Evolutionary conservation across 768 basidiomycete species (phyloP).

Genomic region (Lentinula boryana): DNA sequence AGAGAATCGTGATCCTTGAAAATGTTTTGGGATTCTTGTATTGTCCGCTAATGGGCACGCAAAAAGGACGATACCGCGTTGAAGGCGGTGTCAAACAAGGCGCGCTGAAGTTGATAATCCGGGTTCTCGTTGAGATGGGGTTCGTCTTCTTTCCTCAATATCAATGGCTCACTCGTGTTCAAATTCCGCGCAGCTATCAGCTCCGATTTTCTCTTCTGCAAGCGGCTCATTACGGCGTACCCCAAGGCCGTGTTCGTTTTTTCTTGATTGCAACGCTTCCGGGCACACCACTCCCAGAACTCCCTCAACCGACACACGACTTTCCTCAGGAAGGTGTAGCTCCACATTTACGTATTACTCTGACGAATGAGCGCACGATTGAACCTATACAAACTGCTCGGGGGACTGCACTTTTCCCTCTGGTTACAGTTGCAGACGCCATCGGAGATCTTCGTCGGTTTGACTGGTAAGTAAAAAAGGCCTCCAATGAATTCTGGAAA

Average conservation of each 20-base stretch:
- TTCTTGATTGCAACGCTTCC: conserved; percentile 44
- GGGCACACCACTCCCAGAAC: conserved; percentile 36
- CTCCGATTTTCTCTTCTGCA: conserved; percentile 43
- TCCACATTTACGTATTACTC: conserved; percentile 38
- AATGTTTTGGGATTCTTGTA: conserved; percentile 49
- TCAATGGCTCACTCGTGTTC: neutral
- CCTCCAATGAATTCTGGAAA: neutral
- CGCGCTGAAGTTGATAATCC: conserved; percentile 60
- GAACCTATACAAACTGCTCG: conserved; percentile 36
- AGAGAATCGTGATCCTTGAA: conserved; percentile 40
- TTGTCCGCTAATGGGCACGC: conserved; percentile 34
- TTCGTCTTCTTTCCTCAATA: conserved; percentile 20
- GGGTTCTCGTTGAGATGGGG: conserved; percentile 63
- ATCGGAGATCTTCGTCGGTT: conserved; percentile 68
- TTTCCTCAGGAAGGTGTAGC: conserved; percentile 40
- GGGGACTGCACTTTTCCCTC: conserved; percentile 52
- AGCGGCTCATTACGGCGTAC: conserved; percentile 51
- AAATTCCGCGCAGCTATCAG: conserved; percentile 37
- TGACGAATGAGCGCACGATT: conserved; percentile 26
- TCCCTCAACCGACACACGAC: conserved; percentile 53
- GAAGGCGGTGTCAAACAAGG: conserved; percentile 69
- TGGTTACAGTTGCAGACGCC: conserved; percentile 64
- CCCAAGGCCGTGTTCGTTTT: conserved; percentile 49
- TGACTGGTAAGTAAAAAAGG: conserved; percentile 52
- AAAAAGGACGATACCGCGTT: conserved; percentile 36